Evolutionary conservation across 2,329 filamentous ascomycete species (phyloP).

Genomic region (Trichophyton mentagrophytes): DNA sequence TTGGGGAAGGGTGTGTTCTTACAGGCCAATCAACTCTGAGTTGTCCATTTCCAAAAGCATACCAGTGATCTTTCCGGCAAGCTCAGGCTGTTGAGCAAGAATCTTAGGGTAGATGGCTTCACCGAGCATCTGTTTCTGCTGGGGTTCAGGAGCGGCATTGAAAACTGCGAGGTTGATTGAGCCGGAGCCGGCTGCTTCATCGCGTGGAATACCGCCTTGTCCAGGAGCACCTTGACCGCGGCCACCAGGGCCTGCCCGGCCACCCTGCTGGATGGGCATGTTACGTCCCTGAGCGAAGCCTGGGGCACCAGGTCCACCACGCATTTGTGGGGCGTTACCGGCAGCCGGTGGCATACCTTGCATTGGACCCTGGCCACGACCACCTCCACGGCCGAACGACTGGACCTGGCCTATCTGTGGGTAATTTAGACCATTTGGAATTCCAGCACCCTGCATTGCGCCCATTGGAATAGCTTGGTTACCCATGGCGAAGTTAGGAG

Average conservation of each 20-base stretch:
- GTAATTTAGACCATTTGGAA: slow-evolving; percentile 66
- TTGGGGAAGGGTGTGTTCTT: slow-evolving; percentile 39
- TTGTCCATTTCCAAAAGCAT: slow-evolving; percentile 99
- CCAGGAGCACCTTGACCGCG: slow-evolving; percentile 30
- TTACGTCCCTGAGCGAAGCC: slow-evolving; percentile 32
- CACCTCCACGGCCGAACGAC: slow-evolving; percentile 53
- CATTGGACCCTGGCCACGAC: slow-evolving; percentile 57
- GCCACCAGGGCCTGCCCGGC: slow-evolving; percentile 24
- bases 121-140: slow-evolving; percentile 98
- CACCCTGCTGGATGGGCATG: slow-evolving; percentile 28
- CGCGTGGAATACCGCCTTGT: slow-evolving; percentile 24
- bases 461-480: slow-evolving; percentile 56
- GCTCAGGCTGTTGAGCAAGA: slow-evolving; percentile 78
- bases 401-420: slow-evolving; percentile 73
- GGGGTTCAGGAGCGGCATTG: slow-evolving; percentile 45
- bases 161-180: slow-evolving; percentile 42
- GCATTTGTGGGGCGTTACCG: slow-evolving; percentile 32
- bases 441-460: slow-evolving; percentile 47
- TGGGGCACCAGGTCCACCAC: slow-evolving; percentile 32
- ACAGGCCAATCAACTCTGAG: slow-evolving; percentile 83
- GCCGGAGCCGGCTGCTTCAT: slow-evolving; percentile 26
- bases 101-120: slow-evolving; percentile 99
- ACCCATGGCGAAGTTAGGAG: slow-evolving; percentile 73
- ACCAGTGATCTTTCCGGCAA: slow-evolving; percentile 98
- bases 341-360: slow-evolving; percentile 61